These are phyloP conservation scores for Colletotrichum noveboracense DNA, from an alignment of 2,329 filamentous ascomycete genomes.

Conservation along the genomic window DNA sequence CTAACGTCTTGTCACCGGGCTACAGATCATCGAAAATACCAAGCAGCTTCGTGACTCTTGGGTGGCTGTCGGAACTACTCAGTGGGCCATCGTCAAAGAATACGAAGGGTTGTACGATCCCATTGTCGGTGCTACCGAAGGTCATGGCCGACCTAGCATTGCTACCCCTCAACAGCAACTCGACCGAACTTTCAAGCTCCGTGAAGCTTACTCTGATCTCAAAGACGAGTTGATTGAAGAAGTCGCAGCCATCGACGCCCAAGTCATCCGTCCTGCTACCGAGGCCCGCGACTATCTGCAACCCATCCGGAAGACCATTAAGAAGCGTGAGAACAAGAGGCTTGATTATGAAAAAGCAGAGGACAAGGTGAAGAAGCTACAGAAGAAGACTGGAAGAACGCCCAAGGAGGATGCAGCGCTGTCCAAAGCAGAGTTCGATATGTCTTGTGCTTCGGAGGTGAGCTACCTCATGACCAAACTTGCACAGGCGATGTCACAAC, in stretches of 20 bases:
- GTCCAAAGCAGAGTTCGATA: constrained; percentile 73
- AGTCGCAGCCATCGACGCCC: constrained; percentile 71
- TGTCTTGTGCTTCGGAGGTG: constrained; percentile 69
- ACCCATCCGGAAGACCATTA: constrained; percentile 81
- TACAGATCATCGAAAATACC: constrained; percentile 77
- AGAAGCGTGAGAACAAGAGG: constrained; percentile 83
- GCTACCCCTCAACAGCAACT: constrained; percentile 68
- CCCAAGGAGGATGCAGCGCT: constrained; percentile 76
- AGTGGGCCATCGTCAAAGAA: constrained; percentile 69
- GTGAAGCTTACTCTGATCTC: constrained; percentile 72
- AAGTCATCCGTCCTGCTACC: constrained; percentile 72
- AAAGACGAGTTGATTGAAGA: constrained; percentile 75
- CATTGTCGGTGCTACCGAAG: constrained; percentile 69
- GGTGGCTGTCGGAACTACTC: constrained; percentile 72
- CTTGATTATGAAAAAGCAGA: constrained; percentile 82
- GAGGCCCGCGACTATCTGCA: constrained; percentile 72
- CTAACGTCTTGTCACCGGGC: background rate
- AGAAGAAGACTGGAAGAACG: constrained; percentile 72
- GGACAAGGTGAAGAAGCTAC: constrained; percentile 70
- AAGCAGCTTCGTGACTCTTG: constrained; percentile 81
- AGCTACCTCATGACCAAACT: constrained; percentile 18
- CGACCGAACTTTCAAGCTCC: constrained; percentile 68
- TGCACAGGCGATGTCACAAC: too few species aligned
- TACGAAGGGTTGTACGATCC: constrained; percentile 79
- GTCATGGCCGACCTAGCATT: constrained; percentile 57